Percentiles rank a stretch among this genome's conserved stretches.
phyloP scores from a whole-genome alignment of 306 rosid species.

The Malus orientalis region DNA sequence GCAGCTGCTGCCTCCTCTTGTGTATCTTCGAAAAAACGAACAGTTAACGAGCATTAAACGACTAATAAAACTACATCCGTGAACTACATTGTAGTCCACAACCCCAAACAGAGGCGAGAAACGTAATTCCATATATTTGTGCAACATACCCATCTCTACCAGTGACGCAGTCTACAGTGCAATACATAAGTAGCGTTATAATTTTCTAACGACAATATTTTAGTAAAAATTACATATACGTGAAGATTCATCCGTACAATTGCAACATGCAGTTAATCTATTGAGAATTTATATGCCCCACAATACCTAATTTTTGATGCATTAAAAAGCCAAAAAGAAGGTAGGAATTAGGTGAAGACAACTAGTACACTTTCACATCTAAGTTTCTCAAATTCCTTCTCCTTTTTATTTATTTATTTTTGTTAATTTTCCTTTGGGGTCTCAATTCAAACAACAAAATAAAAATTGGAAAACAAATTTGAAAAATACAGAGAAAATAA shows the following conservation, averaged over 20 bases:
- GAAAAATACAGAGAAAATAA: not conserved
- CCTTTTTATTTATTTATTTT: not conserved
- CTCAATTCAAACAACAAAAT: not conserved
- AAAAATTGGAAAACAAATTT: not conserved
- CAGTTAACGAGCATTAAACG: not conserved
- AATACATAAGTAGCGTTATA: not conserved
- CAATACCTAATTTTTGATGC: not conserved
- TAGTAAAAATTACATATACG: not conserved
- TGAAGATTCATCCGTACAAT: not conserved
- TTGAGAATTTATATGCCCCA: not conserved
- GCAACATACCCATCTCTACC: not conserved
- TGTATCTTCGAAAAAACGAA: conserved; percentile 41
- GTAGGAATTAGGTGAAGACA: conserved; percentile 2
- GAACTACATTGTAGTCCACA: not conserved
- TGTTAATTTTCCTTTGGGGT: not conserved
- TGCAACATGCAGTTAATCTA: not conserved
- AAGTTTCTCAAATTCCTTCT: not conserved
- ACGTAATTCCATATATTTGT: not conserved
- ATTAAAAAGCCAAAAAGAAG: not conserved
- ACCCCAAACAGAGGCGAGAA: not conserved
- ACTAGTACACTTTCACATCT: not conserved
- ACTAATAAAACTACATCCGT: not conserved
- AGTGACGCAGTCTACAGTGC: not conserved
- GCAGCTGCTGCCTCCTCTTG: conserved; percentile 96
- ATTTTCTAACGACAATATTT: too few relatives aligned